Conservation (phyloP, 108 stramenopile species). For the Nitzschia inconspicua region DNA sequence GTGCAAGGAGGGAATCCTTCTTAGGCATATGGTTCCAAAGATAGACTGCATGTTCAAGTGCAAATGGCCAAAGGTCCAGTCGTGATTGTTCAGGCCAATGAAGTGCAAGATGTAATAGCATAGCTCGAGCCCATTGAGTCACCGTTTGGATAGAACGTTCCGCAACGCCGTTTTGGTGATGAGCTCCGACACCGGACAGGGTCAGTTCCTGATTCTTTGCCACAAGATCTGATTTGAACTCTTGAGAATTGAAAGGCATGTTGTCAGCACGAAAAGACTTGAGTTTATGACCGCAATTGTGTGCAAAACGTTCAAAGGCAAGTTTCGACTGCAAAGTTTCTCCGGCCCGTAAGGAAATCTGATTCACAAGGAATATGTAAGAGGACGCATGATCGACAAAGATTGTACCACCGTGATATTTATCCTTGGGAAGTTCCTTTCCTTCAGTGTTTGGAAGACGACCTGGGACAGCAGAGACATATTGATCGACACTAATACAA, state of each 20-base stretch:
- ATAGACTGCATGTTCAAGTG: no score
- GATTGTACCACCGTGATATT: constrained; percentile 33
- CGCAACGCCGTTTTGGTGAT: constrained; percentile 48
- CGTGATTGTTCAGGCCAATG: no score
- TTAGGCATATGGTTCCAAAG: no score
- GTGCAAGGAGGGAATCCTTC: no score
- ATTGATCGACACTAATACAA: constrained; percentile 28
- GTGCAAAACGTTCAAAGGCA: constrained; percentile 30
- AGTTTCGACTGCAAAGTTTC: constrained; percentile 42
- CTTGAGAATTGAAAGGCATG: constrained; percentile 10
- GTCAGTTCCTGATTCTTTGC: constrained; percentile 10
- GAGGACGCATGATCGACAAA: constrained; percentile 42
- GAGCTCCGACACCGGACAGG: constrained; percentile 41
- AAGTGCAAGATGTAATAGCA: no score
- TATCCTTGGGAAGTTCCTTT: constrained; percentile 9
- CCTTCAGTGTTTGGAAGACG: constrained; percentile 16
- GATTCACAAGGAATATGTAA: constrained; percentile 33
- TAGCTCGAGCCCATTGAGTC: no score
- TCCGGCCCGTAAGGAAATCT: constrained; percentile 1
- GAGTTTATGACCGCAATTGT: background rate
- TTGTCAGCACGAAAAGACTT: constrained; percentile 33
- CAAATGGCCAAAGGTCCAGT: no score
- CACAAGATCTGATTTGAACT: background rate
- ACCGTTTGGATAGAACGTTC: no score
- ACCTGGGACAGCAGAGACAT: constrained; percentile 15